Evolutionary conservation across 177 flowering plant species (phyloP), one percentile per base, ranked within the genome.

Genomic region (Vitis hybrid): DNA sequence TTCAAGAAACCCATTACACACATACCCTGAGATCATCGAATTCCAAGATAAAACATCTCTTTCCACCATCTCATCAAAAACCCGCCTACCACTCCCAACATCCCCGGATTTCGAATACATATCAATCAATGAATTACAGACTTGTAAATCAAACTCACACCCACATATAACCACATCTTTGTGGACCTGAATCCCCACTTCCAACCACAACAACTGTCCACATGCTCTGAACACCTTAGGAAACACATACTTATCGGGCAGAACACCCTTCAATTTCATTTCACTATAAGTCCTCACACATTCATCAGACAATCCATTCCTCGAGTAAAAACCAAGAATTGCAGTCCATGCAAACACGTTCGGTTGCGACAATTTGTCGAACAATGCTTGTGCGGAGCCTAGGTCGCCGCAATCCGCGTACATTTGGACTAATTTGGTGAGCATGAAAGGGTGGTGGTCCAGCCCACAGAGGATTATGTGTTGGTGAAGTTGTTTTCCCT

Each of bases 261-360:
- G 31, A 58, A 85, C 66, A 60, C 87, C 80, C 9, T 33, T 56
- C 2, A 58, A 50, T 64, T 54, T 78, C 84, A 88, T 78, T 24
- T 71, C 72, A 38, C 47, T 2, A 31, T 84, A 86, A 55, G 71
- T 63, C 22, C 11, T 1, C 5, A 86, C 4, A 62, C 88, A 86
- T 22, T 77, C 68, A 12, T 22, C 8, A 3, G 71, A 70, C 66
- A 74, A 72, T 15, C 83, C 85, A 24, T 76, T 76, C 58, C 86
- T 78, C 12, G 80, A 79, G 71, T 75, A 77, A 61, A 74, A 78
- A 1, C 77, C 77, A 1, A 89, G 71, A 24, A 86, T 68, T 2
- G 90, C 75, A 19, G 91, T 87, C 86, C 89, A 88, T 0, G 88
- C 83, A 64, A 85, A 86, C 17, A 87, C 84, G 67, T 87, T 86